A percentile compares a stretch with the other conserved stretches of the same genome.
Evolutionary conservation across 2,329 filamentous ascomycete genomes (phyloP).

Genomic region (Colletotrichum lindemuthianum): DNA sequence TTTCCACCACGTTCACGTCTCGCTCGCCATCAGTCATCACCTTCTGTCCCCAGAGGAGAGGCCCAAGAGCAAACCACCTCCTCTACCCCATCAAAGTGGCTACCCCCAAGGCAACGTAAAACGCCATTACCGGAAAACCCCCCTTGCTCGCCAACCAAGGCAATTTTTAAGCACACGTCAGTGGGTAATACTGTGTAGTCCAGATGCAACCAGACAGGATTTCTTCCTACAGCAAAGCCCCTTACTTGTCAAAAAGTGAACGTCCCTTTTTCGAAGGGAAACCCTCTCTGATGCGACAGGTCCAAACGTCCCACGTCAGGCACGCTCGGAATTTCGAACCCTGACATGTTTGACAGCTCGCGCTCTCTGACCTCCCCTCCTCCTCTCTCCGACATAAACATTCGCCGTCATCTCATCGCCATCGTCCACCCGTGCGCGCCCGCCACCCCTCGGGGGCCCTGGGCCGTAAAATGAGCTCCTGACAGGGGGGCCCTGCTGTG

Average conservation of each 20-base stretch:
- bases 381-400: not conserved
- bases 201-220: too few relatives aligned
- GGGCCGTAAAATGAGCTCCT: conserved; percentile 29
- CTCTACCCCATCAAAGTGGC: conserved; percentile 13
- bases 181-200: not conserved
- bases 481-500: conserved; percentile 20
- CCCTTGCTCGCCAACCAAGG: conserved; percentile 5
- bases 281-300: not conserved
- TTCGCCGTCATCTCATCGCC: conserved; percentile 2
- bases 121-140: conserved; percentile 5
- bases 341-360: conserved; percentile 18
- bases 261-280: too few relatives aligned
- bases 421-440: conserved; percentile 16
- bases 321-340: conserved; percentile 13
- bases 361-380: conserved; percentile 3
- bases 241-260: too few relatives aligned
- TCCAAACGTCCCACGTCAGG: not conserved
- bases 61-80: conserved; percentile 12
- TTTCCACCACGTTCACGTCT: not conserved
- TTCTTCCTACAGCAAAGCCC: too few relatives aligned
- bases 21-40: not conserved
- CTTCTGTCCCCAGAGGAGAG: conserved; percentile 15
- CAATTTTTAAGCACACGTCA: conserved; percentile 10
- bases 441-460: conserved; percentile 6
- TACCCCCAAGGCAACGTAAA: not conserved